Conservation (phyloP, 768 basidiomycete species). For the Trametes gibbosa region DNA sequence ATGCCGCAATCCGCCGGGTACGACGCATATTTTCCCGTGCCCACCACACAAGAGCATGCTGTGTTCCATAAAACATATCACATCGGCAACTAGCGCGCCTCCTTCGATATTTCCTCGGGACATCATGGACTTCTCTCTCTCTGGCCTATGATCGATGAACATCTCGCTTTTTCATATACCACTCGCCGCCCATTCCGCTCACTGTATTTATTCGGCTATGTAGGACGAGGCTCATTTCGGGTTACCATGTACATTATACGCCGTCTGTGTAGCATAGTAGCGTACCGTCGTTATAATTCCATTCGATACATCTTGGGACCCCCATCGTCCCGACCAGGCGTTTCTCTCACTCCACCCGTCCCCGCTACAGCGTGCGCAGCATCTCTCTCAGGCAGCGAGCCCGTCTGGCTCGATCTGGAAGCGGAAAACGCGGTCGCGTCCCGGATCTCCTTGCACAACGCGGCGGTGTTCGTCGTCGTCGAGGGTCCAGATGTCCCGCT, state of each 20-base stretch:
- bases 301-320: conserved; percentile 1
- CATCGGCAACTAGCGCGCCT: conserved; percentile 17
- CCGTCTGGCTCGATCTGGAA: conserved; percentile 19
- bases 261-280: conserved; percentile 21
- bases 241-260: conserved; percentile 19
- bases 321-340: background rate
- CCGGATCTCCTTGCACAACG: conserved; percentile 16
- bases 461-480: conserved; percentile 32
- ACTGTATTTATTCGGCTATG: conserved; percentile 12
- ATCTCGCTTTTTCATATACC: conserved; percentile 7
- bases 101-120: conserved; percentile 11
- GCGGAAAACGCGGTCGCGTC: conserved; percentile 22
- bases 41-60: conserved; percentile 32
- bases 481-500: conserved; percentile 66
- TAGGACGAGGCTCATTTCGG: conserved; percentile 6
- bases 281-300: conserved; percentile 14
- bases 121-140: conserved; percentile 5
- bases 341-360: conserved; percentile 13
- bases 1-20: conserved; percentile 48
- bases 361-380: background rate
- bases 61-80: conserved; percentile 31
- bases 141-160: conserved; percentile 8
- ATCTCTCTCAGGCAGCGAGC: background rate
- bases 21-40: conserved; percentile 68
- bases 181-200: background rate